Evolutionary conservation across 768 basidiomycete genomes (phyloP).

Genomic region (Gymnopilus junonius): DNA sequence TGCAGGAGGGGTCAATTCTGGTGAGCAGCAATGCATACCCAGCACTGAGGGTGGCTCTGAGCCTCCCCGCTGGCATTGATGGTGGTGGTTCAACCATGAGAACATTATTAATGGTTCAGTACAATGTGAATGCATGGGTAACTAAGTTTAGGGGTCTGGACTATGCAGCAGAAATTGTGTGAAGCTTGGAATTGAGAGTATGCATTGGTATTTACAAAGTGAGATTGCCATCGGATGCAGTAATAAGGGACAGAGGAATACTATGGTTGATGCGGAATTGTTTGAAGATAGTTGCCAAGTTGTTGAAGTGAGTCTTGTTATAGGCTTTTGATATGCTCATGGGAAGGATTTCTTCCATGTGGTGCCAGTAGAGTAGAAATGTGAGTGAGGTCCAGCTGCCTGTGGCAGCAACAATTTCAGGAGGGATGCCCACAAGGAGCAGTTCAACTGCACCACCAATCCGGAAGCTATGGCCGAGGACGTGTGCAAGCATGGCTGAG

Average conservation of each 20-base stretch:
- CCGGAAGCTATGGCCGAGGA: constrained; percentile 31
- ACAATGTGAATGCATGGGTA: not conserved
- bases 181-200: not conserved
- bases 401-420: constrained; percentile 30
- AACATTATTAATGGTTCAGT: no score
- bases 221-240: not conserved
- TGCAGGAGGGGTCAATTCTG: no score
- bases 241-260: constrained; percentile 1
- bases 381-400: constrained; percentile 35
- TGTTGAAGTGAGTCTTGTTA: constrained; percentile 6
- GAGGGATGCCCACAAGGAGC: constrained; percentile 25
- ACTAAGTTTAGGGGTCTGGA: not conserved
- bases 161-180: no score
- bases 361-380: constrained; percentile 35
- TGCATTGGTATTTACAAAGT: not conserved
- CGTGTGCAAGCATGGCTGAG: not conserved
- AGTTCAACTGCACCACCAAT: constrained; percentile 35
- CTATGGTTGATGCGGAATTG: constrained; percentile 4
- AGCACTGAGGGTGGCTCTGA: no score
- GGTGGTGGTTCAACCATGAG: no score
- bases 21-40: no score
- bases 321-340: constrained; percentile 19
- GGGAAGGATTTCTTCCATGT: constrained; percentile 24
- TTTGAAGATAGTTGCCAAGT: constrained; percentile 15
- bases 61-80: no score